Conservation (phyloP, 164 flowering plant genomes). For the Kingdonia uniflora region DNA sequence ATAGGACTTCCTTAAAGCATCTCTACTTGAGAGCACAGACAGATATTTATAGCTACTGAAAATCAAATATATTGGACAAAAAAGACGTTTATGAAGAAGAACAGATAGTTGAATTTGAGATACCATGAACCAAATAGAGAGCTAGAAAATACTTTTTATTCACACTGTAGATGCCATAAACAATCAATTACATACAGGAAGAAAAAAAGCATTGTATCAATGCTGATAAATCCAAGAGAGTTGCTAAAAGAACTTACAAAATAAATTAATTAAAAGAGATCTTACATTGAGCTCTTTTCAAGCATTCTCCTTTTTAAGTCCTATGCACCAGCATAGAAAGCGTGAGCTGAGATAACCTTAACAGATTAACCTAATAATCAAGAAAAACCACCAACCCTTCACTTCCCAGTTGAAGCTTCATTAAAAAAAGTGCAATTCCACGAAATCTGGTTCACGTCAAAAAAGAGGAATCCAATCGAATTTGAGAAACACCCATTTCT, state of each 20-base stretch:
- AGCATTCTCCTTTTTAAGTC: slow-evolving; percentile 3
- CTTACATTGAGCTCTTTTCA: slow-evolving; percentile 6
- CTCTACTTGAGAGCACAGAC: too few species aligned
- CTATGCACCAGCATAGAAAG: slow-evolving; percentile 5
- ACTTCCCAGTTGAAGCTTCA: too few species aligned
- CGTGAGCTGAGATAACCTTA: neutral
- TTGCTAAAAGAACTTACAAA: slow-evolving; percentile 6
- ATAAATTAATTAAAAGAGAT: slow-evolving; percentile 11
- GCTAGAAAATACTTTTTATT: slow-evolving; percentile 9
- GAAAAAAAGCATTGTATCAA: slow-evolving; percentile 10
- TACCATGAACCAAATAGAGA: too few species aligned
- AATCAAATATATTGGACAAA: too few species aligned
- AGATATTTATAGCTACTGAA: too few species aligned
- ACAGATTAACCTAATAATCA: neutral
- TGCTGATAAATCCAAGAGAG: slow-evolving; percentile 8
- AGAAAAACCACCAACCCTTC: neutral
- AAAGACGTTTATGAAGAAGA: too few species aligned
- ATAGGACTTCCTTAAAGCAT: too few species aligned
- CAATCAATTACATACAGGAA: slow-evolving; percentile 18
- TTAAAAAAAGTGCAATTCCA: too few species aligned
- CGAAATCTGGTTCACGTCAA: too few species aligned
- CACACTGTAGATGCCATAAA: slow-evolving; percentile 13
- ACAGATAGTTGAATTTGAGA: too few species aligned
- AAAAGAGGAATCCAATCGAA: too few species aligned
- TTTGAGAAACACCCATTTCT: too few species aligned